Percentiles rank a stretch among this genome's conserved stretches.
These are phyloP conservation scores for Ophiostoma populinum DNA, from an alignment of 2,329 filamentous ascomycete species.

Conservation along the genomic window DNA sequence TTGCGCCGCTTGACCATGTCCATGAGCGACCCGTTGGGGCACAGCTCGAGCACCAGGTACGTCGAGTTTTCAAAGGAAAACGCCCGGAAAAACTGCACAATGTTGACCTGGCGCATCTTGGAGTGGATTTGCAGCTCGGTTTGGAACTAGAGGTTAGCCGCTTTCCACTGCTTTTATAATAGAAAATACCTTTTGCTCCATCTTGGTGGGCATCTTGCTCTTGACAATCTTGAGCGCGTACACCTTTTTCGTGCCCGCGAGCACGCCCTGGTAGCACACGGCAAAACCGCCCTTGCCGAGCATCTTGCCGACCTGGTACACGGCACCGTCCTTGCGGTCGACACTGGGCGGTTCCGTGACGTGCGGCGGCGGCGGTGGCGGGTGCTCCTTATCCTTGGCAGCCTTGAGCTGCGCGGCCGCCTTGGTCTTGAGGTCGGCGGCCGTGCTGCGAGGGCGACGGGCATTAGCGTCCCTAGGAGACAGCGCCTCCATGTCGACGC, in stretches of 20 bases:
- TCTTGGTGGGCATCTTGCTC: slow-evolving; percentile 65
- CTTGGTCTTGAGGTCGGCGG: slow-evolving; percentile 35
- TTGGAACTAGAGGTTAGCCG: slow-evolving; percentile 35
- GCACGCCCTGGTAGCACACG: slow-evolving; percentile 58
- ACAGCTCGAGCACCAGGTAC: slow-evolving; percentile 86
- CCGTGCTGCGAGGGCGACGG: slow-evolving; percentile 27
- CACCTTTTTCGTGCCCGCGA: slow-evolving; percentile 46
- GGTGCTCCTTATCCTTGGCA: slow-evolving; percentile 47
- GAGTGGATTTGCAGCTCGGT: slow-evolving; percentile 93
- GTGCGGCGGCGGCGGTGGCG: slow-evolving; percentile 42
- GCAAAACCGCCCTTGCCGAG: slow-evolving; percentile 72
- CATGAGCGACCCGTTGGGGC: slow-evolving; percentile 89
- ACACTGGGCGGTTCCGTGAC: slow-evolving; percentile 46
- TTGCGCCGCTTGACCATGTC: slow-evolving; percentile 92
- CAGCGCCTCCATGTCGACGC: slow-evolving; percentile 43
- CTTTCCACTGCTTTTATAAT: no score
- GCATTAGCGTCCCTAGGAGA: slow-evolving; percentile 48
- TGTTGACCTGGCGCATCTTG: slow-evolving; percentile 89
- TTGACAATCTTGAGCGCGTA: slow-evolving; percentile 72
- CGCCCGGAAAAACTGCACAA: slow-evolving; percentile 86
- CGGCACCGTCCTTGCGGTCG: slow-evolving; percentile 51
- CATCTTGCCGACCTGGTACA: slow-evolving; percentile 57
- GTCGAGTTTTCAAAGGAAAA: slow-evolving; percentile 82
- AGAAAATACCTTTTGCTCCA: slow-evolving; percentile 84
- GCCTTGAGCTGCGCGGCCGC: slow-evolving; percentile 35